Percentiles rank a stretch among this genome's conserved stretches.
These are phyloP conservation scores for Claviceps purpurea DNA, from an alignment of 2,329 filamentous ascomycete genomes.

Conservation along the genomic window DNA sequence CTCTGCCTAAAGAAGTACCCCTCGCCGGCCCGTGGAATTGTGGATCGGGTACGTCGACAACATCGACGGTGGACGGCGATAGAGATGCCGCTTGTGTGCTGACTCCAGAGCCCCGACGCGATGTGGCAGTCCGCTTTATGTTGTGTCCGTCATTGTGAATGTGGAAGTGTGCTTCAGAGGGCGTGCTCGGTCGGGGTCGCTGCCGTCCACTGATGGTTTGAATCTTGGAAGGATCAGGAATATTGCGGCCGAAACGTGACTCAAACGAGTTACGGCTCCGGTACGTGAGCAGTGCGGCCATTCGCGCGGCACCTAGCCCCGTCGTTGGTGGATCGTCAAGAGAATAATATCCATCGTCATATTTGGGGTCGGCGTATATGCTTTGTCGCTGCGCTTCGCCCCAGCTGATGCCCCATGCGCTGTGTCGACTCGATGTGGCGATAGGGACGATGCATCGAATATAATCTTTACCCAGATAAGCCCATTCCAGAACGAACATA, in stretches of 20 bases:
- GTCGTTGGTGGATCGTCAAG: conserved; percentile 77
- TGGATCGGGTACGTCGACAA: conserved; percentile 32
- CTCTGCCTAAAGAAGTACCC: neutral
- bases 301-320: conserved; percentile 84
- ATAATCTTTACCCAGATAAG: conserved; percentile 79
- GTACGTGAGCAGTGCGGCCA: conserved; percentile 93
- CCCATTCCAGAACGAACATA: conserved; percentile 85
- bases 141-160: conserved; percentile 76
- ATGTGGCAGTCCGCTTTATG: conserved; percentile 39
- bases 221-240: conserved; percentile 67
- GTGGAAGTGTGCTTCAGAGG: conserved; percentile 60
- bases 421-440: conserved; percentile 72
- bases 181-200: conserved; percentile 42
- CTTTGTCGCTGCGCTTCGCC: conserved; percentile 78
- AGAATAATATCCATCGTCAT: conserved; percentile 89
- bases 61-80: conserved; percentile 1
- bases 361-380: conserved; percentile 97
- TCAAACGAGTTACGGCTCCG: conserved; percentile 95
- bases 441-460: conserved; percentile 71
- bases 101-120: conserved; percentile 30
- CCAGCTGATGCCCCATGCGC: conserved; percentile 86
- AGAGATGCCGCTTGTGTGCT: conserved; percentile 10
- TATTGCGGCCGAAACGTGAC: conserved; percentile 85
- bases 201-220: conserved; percentile 68
- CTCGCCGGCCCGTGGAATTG: conserved; percentile 51